Conservation (phyloP, 495 filamentous ascomycete species). For the Talaromyces wortmannii region DNA sequence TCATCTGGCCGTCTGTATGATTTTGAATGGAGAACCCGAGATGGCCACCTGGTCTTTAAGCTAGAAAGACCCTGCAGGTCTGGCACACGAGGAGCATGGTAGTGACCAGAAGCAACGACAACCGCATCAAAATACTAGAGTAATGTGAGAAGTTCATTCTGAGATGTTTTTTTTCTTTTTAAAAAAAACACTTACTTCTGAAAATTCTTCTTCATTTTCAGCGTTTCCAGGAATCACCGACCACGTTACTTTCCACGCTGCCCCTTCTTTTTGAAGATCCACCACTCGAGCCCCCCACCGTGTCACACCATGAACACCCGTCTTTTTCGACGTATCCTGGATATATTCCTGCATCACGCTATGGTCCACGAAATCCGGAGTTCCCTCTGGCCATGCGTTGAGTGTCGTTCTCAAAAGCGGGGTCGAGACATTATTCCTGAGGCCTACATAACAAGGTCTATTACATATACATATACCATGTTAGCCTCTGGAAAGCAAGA, state of each 20-base stretch:
- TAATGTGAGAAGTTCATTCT: neutral
- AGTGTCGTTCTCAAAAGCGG: slow-evolving; percentile 51
- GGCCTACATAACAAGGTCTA: slow-evolving; percentile 51
- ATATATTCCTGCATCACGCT: slow-evolving; percentile 51
- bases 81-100: slow-evolving; percentile 49
- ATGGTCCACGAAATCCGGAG: slow-evolving; percentile 49
- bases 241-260: slow-evolving; percentile 44
- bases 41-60: slow-evolving; percentile 45
- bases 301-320: slow-evolving; percentile 41
- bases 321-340: slow-evolving; percentile 42
- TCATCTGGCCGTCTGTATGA: slow-evolving; percentile 45
- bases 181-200: slow-evolving; percentile 14
- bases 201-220: slow-evolving; percentile 20
- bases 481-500: neutral
- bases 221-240: slow-evolving; percentile 21
- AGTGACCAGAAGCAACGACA: slow-evolving; percentile 53
- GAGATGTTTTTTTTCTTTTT: neutral
- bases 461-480: neutral
- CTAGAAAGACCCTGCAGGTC: slow-evolving; percentile 45
- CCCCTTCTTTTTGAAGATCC: slow-evolving; percentile 36
- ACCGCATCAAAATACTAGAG: slow-evolving; percentile 46
- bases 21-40: slow-evolving; percentile 52
- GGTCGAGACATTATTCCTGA: slow-evolving; percentile 62
- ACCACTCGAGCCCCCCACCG: slow-evolving; percentile 52
- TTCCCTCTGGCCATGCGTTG: slow-evolving; percentile 54